Evolutionary conservation across 192 early-diverging fungal species (phyloP).

Genomic region (Mortierella alpina): DNA sequence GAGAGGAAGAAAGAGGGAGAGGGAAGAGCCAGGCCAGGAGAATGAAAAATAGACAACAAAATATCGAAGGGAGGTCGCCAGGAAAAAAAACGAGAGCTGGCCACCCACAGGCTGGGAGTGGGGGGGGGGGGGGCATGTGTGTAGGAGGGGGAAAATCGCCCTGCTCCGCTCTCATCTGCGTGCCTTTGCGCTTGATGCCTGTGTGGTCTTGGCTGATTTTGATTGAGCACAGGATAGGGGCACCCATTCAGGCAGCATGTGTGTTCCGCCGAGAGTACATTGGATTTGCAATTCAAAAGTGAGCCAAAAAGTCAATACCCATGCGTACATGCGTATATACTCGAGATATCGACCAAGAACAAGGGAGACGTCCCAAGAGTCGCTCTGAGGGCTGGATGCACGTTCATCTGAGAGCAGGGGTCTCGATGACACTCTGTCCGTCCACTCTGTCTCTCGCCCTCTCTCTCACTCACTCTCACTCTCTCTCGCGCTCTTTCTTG

Average conservation of each 20-base stretch:
- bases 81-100: slow-evolving; percentile 14
- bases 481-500: not conserved
- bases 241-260: too few relatives aligned
- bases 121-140: not conserved
- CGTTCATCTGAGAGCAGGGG: too few relatives aligned
- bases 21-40: not conserved
- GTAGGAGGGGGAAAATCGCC: not conserved
- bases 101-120: not conserved
- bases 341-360: not conserved
- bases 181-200: too few relatives aligned
- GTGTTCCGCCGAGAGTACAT: too few relatives aligned
- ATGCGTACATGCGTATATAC: too few relatives aligned
- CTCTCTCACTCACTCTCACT: not conserved
- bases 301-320: not conserved
- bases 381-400: too few relatives aligned
- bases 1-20: slow-evolving; percentile 1
- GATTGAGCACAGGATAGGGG: too few relatives aligned
- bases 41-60: not conserved
- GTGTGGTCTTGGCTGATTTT: too few relatives aligned
- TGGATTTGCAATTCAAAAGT: not conserved
- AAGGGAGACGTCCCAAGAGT: not conserved
- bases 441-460: not conserved
- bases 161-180: not conserved
- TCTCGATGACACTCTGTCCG: too few relatives aligned
- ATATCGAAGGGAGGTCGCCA: slow-evolving; percentile 4